phyloP scores from a whole-genome alignment of 805 yeast genomes.

The Diddensiella santjacobensis region DNA sequence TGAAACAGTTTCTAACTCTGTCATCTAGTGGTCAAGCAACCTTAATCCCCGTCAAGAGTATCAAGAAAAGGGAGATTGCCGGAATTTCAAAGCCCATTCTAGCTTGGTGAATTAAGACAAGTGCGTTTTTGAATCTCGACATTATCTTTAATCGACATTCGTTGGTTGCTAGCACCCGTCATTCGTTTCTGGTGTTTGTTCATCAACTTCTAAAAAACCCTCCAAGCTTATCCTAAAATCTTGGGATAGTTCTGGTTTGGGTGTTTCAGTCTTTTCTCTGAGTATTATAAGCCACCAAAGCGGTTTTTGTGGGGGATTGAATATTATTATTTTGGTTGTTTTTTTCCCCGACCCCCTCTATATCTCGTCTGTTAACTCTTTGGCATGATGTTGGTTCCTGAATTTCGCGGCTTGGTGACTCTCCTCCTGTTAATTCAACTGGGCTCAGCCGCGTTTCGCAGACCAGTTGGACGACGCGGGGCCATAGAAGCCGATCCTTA shows the following conservation, averaged over 20 bases:
- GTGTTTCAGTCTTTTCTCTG: too few species aligned
- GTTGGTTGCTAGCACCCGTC: too few species aligned
- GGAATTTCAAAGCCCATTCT: background rate
- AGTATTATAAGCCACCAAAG: too few species aligned
- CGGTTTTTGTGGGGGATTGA: too few species aligned
- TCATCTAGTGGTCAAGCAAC: background rate
- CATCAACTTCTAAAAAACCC: too few species aligned
- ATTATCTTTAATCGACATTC: background rate
- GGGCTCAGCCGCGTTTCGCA: background rate
- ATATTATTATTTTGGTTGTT: too few species aligned
- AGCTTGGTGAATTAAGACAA: background rate
- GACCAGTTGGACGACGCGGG: background rate
- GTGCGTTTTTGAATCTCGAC: background rate
- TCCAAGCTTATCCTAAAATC: too few species aligned
- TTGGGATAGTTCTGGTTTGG: too few species aligned
- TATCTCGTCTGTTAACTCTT: too few species aligned
- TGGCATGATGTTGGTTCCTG: background rate
- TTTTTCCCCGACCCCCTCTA: too few species aligned
- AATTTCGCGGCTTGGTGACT: background rate
- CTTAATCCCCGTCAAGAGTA: background rate
- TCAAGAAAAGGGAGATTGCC: background rate
- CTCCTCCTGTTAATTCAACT: background rate
- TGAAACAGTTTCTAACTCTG: background rate
- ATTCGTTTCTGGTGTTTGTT: too few species aligned
- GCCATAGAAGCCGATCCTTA: conserved; percentile 5